Evolutionary conservation across 164 flowering plant species (phyloP).

Genomic region (Kalanchoe fedtschenkoi): DNA sequence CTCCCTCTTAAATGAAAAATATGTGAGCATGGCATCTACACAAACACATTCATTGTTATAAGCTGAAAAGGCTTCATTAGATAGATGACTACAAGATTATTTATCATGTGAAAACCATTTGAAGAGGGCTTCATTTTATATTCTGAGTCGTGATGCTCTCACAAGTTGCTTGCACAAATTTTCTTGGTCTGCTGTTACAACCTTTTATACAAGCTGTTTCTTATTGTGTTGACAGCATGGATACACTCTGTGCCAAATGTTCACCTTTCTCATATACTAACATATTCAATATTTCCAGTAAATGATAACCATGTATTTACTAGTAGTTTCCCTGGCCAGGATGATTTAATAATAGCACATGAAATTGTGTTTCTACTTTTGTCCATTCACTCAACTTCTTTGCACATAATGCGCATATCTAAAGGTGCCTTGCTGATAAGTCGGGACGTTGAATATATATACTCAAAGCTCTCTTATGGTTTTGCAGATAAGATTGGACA

Average conservation of each 20-base stretch:
- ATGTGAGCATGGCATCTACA: neutral
- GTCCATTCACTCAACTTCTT: neutral
- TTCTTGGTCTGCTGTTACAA: neutral
- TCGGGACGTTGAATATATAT: neutral
- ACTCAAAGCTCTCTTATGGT: neutral
- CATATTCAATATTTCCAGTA: too few relatives aligned
- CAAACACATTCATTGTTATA: neutral
- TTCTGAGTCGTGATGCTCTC: constrained; percentile 1
- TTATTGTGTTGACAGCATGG: too few relatives aligned
- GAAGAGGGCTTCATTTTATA: neutral
- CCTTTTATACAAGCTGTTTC: neutral
- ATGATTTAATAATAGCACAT: neutral
- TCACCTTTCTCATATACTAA: neutral
- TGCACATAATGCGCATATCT: neutral
- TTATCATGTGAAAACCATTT: neutral
- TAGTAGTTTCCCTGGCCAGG: neutral
- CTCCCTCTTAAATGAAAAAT: neutral
- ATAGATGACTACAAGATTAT: neutral
- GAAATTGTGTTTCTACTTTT: neutral
- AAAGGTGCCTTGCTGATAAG: neutral
- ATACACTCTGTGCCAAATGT: neutral
- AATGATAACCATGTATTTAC: neutral
- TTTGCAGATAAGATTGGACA: neutral
- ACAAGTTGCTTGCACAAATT: neutral
- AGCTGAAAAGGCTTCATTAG: neutral